A percentile compares a stretch with the other conserved stretches of the same genome.
These are phyloP conservation scores for Juglanconis sp. DNA, from an alignment of 2,329 filamentous ascomycete genomes.

Conservation along the genomic window DNA sequence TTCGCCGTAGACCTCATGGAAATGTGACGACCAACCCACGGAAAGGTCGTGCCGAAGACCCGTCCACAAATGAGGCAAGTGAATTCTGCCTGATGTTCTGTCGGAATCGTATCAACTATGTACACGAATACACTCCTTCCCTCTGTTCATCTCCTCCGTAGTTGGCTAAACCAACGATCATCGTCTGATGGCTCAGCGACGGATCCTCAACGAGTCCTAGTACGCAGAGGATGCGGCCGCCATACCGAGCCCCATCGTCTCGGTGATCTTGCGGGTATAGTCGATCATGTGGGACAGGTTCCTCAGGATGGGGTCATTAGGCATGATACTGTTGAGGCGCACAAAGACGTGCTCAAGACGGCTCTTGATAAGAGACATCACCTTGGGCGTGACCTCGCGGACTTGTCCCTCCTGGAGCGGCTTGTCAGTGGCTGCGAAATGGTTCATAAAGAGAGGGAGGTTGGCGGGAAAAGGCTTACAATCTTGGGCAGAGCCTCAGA, in stretches of 20 bases:
- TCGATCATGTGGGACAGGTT: constrained; percentile 43
- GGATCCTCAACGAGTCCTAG: neutral
- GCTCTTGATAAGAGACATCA: constrained; percentile 51
- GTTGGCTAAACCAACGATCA: neutral
- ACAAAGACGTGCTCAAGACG: constrained; percentile 52
- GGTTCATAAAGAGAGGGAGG: neutral
- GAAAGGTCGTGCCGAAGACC: neutral
- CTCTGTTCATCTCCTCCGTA: neutral
- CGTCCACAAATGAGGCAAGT: neutral
- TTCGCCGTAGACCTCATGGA: neutral
- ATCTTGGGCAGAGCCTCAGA: constrained; percentile 44
- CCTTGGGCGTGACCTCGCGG: constrained; percentile 53
- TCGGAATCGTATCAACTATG: neutral
- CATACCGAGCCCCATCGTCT: constrained; percentile 14
- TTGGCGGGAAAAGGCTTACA: constrained; percentile 38
- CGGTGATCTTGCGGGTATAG: constrained; percentile 30
- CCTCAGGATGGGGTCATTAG: constrained; percentile 46
- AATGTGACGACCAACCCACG: neutral
- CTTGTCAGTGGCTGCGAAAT: neutral
- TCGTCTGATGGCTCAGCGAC: neutral
- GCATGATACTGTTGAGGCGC: constrained; percentile 45
- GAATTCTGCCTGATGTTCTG: neutral
- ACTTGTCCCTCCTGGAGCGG: constrained; percentile 48
- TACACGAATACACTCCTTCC: neutral
- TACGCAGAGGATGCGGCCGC: neutral